Percentiles rank a stretch among this genome's conserved stretches.
Evolutionary conservation across 202 grass and related monocot genomes (phyloP).

Genomic region (Carex arenaria): DNA sequence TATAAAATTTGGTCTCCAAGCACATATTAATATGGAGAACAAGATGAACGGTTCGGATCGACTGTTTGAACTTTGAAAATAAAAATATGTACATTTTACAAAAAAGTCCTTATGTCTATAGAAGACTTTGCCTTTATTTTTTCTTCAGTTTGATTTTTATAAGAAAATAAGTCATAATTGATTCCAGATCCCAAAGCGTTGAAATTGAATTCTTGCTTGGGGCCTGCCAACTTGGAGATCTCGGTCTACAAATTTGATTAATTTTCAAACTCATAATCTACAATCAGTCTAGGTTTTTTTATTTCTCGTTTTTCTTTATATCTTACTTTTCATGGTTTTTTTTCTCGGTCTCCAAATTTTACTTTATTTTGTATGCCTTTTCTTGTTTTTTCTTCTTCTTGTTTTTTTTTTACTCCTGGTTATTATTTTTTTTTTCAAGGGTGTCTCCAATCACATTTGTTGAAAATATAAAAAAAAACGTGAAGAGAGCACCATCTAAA

Average conservation of each 20-base stretch:
- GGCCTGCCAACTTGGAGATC: conserved; percentile 18
- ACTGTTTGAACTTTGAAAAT: no score
- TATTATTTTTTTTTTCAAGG: neutral
- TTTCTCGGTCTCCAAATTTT: no score
- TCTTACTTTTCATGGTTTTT: neutral
- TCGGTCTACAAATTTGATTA: neutral
- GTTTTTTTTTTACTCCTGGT: no score
- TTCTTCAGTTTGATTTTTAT: neutral
- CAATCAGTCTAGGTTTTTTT: neutral
- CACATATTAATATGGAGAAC: no score
- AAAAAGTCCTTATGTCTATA: no score
- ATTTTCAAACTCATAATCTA: no score
- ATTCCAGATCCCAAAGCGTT: conserved; percentile 61
- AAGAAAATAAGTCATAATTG: conserved; percentile 14
- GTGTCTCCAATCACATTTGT: neutral
- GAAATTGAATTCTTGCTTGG: conserved; percentile 37
- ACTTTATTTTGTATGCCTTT: no score
- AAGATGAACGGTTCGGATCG: no score
- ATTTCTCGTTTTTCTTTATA: neutral
- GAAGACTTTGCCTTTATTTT: no score
- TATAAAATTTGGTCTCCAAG: no score
- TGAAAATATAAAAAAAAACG: neutral
- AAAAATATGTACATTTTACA: no score
- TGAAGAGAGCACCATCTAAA: neutral
- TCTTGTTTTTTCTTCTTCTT: neutral